phyloP scores from a whole-genome alignment of 2,329 filamentous ascomycete genomes.

The Boeremia lycopersici region DNA sequence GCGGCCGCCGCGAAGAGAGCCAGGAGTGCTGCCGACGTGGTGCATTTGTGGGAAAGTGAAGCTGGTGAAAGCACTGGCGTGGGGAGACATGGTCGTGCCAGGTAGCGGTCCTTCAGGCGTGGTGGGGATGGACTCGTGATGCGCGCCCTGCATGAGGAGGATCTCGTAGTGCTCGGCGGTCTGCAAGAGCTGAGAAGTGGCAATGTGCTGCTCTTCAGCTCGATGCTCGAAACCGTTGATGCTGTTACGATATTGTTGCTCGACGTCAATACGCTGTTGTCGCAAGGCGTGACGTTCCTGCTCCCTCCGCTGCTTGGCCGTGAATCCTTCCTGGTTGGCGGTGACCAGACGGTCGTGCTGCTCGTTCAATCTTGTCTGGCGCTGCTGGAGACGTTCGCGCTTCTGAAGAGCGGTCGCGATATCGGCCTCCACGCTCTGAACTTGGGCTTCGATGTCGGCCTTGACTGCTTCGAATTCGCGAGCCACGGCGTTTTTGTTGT shows the following conservation, averaged over 20 bases:
- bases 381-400: conserved; percentile 72
- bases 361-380: conserved; percentile 73
- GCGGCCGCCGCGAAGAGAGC: conserved; percentile 46
- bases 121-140: conserved; percentile 50
- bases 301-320: conserved; percentile 61
- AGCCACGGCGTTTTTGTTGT: conserved; percentile 57
- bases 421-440: conserved; percentile 69
- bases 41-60: conserved; percentile 47
- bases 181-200: conserved; percentile 45
- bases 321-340: conserved; percentile 68
- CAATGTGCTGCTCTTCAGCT: conserved; percentile 46
- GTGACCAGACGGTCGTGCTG: conserved; percentile 74
- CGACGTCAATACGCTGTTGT: conserved; percentile 42
- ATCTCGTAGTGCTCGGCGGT: conserved; percentile 49
- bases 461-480: conserved; percentile 68
- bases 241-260: conserved; percentile 47
- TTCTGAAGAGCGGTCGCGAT: conserved; percentile 68
- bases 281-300: conserved; percentile 48
- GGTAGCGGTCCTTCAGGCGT: conserved; percentile 67
- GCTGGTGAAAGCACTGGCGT: conserved; percentile 42
- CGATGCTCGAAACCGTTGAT: conserved; percentile 48
- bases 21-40: conserved; percentile 41
- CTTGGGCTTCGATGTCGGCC: conserved; percentile 65
- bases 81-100: conserved; percentile 53
- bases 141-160: conserved; percentile 48